Evolutionary conservation across 768 basidiomycete species (phyloP).

Genomic region (Lactarius evosmus): DNA sequence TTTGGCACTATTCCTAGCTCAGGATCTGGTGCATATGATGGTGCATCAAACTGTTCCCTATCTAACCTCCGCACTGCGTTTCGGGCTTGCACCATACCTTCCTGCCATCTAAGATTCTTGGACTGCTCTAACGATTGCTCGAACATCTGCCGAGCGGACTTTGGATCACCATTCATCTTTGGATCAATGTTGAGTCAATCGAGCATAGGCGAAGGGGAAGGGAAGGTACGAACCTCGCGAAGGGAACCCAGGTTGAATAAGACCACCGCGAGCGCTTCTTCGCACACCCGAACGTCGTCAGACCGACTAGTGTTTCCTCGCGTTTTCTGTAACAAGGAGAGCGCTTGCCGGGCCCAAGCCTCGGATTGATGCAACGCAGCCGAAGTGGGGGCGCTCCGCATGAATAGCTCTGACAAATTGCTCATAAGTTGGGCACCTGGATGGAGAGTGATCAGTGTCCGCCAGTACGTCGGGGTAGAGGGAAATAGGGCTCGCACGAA

Average conservation of each 20-base stretch:
- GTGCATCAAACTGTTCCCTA: constrained; percentile 4
- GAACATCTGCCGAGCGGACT: constrained; percentile 21
- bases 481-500: constrained; percentile 30
- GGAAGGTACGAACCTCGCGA: constrained; percentile 23
- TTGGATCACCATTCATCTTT: constrained; percentile 23
- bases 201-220: not conserved
- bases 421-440: constrained; percentile 49
- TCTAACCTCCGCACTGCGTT: constrained; percentile 24
- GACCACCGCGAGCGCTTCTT: constrained; percentile 24
- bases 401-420: constrained; percentile 44
- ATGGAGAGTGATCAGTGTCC: not conserved
- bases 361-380: constrained; percentile 48
- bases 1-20: constrained; percentile 18
- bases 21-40: not conserved
- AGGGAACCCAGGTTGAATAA: constrained; percentile 27
- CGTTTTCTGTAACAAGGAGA: constrained; percentile 36
- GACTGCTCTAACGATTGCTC: constrained; percentile 24
- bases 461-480: not conserved
- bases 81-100: constrained; percentile 23
- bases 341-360: constrained; percentile 56
- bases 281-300: constrained; percentile 20
- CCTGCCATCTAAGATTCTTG: constrained; percentile 20
- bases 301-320: constrained; percentile 18
- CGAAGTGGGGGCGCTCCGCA: constrained; percentile 39
- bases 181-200: not conserved